These are phyloP conservation scores for Fusarium buxicola DNA, from an alignment of 2,329 filamentous ascomycete species.

Conservation along the genomic window DNA sequence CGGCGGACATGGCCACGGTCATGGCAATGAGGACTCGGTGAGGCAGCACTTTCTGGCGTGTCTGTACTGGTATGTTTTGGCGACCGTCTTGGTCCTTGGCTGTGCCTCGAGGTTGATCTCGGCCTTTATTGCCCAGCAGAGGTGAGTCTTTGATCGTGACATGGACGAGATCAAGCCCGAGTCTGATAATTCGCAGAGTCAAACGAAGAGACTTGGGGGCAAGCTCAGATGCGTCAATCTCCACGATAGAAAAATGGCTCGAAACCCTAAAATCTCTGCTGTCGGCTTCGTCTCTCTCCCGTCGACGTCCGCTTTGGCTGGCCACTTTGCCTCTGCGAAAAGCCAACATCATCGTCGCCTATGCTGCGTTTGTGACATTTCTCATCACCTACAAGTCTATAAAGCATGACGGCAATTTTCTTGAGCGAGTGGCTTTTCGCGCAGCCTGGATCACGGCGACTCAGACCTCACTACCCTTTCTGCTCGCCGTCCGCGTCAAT, in stretches of 20 bases:
- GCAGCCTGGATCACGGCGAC: slow-evolving; percentile 44
- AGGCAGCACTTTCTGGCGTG: slow-evolving; percentile 43
- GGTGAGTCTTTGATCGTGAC: slow-evolving; percentile 24
- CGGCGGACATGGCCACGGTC: slow-evolving; percentile 37
- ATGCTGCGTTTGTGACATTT: slow-evolving; percentile 38
- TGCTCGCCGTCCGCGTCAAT: slow-evolving; percentile 40
- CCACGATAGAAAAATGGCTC: slow-evolving; percentile 29
- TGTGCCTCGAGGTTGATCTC: slow-evolving; percentile 31
- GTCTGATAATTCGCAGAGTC: slow-evolving; percentile 20
- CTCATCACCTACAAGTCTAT: slow-evolving; percentile 43
- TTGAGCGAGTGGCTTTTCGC: slow-evolving; percentile 44
- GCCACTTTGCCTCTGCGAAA: slow-evolving; percentile 35
- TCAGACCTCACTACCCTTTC: slow-evolving; percentile 40
- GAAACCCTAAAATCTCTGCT: slow-evolving; percentile 27
- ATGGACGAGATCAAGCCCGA: neutral
- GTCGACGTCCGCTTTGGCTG: slow-evolving; percentile 23
- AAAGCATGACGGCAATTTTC: slow-evolving; percentile 44
- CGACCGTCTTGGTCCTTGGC: slow-evolving; percentile 28
- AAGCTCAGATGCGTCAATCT: slow-evolving; percentile 26
- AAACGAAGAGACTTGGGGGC: slow-evolving; percentile 29
- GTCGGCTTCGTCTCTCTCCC: neutral
- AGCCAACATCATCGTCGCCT: slow-evolving; percentile 22
- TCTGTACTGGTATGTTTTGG: slow-evolving; percentile 43
- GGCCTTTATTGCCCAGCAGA: slow-evolving; percentile 38
- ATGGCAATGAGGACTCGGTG: slow-evolving; percentile 39